A percentile compares a stretch with the other conserved stretches of the same genome.
Conservation (phyloP, 495 filamentous ascomycete genomes). For the Penicillium arizonense region DNA sequence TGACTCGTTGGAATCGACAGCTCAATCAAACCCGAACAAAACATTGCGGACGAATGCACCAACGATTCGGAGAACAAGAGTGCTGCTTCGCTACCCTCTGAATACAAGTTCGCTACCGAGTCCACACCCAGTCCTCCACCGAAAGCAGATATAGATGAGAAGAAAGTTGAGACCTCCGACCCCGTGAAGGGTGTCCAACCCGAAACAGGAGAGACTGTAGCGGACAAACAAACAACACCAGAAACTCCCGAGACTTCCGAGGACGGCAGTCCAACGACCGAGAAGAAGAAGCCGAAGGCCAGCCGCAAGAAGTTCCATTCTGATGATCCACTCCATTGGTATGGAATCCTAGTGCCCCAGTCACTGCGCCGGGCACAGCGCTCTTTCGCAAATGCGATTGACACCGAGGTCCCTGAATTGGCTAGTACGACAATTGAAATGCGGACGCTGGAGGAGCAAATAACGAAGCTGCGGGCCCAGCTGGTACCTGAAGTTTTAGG, state of each 20-base stretch:
- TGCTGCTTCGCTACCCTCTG: neutral
- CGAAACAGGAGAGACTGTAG: neutral
- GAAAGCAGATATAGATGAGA: constrained; percentile 12
- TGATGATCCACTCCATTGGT: constrained; percentile 65
- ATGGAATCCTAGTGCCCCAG: constrained; percentile 62
- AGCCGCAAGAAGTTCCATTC: constrained; percentile 28
- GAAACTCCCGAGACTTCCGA: neutral
- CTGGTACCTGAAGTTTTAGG: constrained; percentile 9
- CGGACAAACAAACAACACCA: neutral
- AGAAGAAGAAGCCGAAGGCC: constrained; percentile 11
- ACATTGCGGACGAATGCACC: neutral
- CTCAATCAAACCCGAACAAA: constrained; percentile 14
- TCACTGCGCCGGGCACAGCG: constrained; percentile 60
- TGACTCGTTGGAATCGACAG: constrained; percentile 13
- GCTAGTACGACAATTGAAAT: constrained; percentile 65
- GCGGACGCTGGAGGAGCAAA: constrained; percentile 61
- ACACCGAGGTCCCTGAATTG: constrained; percentile 33
- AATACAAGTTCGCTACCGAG: constrained; percentile 18
- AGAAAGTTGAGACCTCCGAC: constrained; percentile 3
- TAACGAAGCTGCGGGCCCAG: constrained; percentile 52
- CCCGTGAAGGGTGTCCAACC: neutral
- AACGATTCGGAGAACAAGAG: neutral
- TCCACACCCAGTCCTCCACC: neutral
- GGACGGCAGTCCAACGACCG: neutral
- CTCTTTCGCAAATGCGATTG: constrained; percentile 40